Evolutionary conservation across 2,329 filamentous ascomycete species (phyloP).

Genomic region (Venturia nashicola): DNA sequence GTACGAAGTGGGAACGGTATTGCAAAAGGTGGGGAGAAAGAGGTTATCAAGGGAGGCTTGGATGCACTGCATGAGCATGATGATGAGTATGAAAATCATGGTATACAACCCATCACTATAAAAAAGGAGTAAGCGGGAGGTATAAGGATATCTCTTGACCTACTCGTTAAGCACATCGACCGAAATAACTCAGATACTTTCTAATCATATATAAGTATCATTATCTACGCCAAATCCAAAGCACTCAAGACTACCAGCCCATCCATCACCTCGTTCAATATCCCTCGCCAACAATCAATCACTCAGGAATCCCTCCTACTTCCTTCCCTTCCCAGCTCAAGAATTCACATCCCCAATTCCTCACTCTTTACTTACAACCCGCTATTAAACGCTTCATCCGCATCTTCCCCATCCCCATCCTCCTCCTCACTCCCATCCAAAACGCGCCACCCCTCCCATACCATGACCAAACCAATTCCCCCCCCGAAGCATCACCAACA

Average conservation of each 20-base stretch:
- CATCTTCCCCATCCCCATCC: not conserved
- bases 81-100: conserved; percentile 3
- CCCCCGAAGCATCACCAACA: not conserved
- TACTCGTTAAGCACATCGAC: not conserved
- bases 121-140: not conserved
- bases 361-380: not conserved
- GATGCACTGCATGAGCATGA: conserved; percentile 5
- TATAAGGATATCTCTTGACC: not conserved
- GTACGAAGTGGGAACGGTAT: not conserved
- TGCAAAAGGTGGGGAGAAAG: not conserved
- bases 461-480: not conserved
- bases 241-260: not conserved
- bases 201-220: too few species aligned
- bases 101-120: not conserved
- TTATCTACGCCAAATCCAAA: too few species aligned
- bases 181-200: too few species aligned
- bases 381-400: not conserved
- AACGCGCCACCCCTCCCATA: not conserved
- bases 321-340: too few species aligned
- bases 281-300: not conserved
- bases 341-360: too few species aligned
- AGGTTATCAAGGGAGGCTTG: not conserved
- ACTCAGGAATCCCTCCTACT: too few species aligned
- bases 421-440: not conserved
- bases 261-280: not conserved